Evolutionary conservation across 2,329 filamentous ascomycete genomes (phyloP).

Genomic region (Orbilia quercus): DNA sequence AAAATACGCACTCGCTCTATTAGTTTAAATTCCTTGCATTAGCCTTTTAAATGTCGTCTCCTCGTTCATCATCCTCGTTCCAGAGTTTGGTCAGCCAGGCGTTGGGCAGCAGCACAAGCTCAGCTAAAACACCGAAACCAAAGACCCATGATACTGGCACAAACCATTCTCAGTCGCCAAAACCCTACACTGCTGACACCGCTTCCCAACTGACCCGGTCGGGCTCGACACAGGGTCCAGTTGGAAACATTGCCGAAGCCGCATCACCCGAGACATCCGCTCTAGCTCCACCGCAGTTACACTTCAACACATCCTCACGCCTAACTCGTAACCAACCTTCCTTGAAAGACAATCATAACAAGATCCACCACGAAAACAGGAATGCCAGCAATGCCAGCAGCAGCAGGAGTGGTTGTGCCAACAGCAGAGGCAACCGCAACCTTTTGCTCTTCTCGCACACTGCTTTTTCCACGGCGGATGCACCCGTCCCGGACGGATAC

Average conservation of each 20-base stretch:
- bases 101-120: slow-evolving; percentile 14
- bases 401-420: too few relatives aligned
- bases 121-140: slow-evolving; percentile 28
- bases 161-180: slow-evolving; percentile 25
- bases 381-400: too few relatives aligned
- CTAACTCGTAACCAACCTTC: slow-evolving; percentile 19
- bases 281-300: slow-evolving; percentile 27
- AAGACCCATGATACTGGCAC: slow-evolving; percentile 37
- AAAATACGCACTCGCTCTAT: too few relatives aligned
- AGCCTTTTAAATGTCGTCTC: slow-evolving; percentile 30
- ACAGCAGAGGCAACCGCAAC: slow-evolving; percentile 4
- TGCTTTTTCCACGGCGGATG: slow-evolving; percentile 46
- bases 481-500: slow-evolving; percentile 51
- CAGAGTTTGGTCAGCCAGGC: slow-evolving; percentile 43
- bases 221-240: slow-evolving; percentile 33
- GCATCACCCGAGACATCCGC: slow-evolving; percentile 53
- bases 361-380: slow-evolving; percentile 8
- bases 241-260: slow-evolving; percentile 52
- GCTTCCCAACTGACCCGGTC: slow-evolving; percentile 24
- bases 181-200: slow-evolving; percentile 22
- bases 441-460: slow-evolving; percentile 30
- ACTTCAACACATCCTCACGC: slow-evolving; percentile 42
- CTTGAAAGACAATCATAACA: neutral
- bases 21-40: too few relatives aligned
- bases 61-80: slow-evolving; percentile 34